Conservation (phyloP, 2,329 filamentous ascomycete species). For the Cordyceps farinosa region DNA sequence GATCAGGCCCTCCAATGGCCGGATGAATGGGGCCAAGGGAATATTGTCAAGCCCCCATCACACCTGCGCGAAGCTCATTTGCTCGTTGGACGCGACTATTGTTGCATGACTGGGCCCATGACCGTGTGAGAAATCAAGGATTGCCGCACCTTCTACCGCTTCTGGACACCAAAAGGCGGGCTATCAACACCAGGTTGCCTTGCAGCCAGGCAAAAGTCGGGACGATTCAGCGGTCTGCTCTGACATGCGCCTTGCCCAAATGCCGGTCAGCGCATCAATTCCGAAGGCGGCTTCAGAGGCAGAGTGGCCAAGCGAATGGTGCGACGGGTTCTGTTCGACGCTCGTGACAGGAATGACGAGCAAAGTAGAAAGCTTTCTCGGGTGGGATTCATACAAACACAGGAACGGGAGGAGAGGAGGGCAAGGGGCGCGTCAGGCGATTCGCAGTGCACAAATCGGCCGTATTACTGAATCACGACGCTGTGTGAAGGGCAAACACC, state of each 20-base stretch:
- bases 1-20: neutral
- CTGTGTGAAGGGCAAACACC: slow-evolving; percentile 12
- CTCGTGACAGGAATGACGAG: neutral
- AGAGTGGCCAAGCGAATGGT: neutral
- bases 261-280: neutral
- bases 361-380: neutral
- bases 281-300: neutral
- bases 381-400: neutral
- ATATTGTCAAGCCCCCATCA: neutral
- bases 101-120: neutral
- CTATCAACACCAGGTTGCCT: neutral
- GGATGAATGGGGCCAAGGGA: neutral
- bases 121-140: neutral
- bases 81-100: neutral
- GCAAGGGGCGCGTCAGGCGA: slow-evolving; percentile 1
- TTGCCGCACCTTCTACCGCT: neutral
- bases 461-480: slow-evolving; percentile 13
- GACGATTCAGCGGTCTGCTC: neutral
- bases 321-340: neutral
- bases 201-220: too few species aligned
- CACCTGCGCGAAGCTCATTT: neutral
- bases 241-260: neutral
- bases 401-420: neutral
- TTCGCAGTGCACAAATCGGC: slow-evolving; percentile 7
- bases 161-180: neutral